Percentiles rank a stretch among this genome's conserved stretches.
phyloP scores from a whole-genome alignment of 2,329 filamentous ascomycete species.

The Lasiodiplodia sp. region DNA sequence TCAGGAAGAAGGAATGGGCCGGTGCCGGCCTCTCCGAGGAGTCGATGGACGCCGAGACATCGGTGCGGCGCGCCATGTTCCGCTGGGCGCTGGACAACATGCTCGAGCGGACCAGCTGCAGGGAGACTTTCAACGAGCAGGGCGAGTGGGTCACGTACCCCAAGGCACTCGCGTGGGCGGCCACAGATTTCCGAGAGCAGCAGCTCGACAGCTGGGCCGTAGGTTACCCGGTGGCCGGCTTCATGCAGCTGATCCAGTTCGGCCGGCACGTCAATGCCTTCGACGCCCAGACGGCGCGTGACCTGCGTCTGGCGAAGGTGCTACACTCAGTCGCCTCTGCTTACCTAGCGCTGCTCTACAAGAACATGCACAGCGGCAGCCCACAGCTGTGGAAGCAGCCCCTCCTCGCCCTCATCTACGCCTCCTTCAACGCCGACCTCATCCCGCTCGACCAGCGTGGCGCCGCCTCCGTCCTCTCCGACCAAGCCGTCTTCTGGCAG shows the following conservation, averaged over 20 bases:
- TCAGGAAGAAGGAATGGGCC: constrained; percentile 42
- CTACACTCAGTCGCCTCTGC: constrained; percentile 38
- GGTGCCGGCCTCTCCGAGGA: constrained; percentile 30
- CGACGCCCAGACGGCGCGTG: constrained; percentile 29
- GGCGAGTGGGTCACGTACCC: constrained; percentile 42
- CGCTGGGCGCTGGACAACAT: constrained; percentile 42
- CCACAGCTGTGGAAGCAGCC: constrained; percentile 40
- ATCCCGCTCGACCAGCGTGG: constrained; percentile 36
- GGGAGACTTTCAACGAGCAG: constrained; percentile 42
- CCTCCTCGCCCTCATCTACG: constrained; percentile 39
- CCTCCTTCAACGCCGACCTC: constrained; percentile 39
- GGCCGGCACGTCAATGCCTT: constrained; percentile 35
- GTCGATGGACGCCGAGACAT: constrained; percentile 31
- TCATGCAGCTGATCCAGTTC: constrained; percentile 37
- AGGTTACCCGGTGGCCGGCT: constrained; percentile 42
- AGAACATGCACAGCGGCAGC: constrained; percentile 12
- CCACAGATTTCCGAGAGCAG: constrained; percentile 37
- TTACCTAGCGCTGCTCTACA: constrained; percentile 38
- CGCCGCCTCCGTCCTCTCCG: constrained; percentile 32
- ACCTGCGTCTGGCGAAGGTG: constrained; percentile 35
- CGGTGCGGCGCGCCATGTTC: constrained; percentile 36
- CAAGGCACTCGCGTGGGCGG: constrained; percentile 39
- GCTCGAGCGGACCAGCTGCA: constrained; percentile 37
- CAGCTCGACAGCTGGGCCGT: constrained; percentile 42
- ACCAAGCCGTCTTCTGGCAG: constrained; percentile 34